Conservation (phyloP, 768 basidiomycete genomes). For the Boletus barrowsii region DNA sequence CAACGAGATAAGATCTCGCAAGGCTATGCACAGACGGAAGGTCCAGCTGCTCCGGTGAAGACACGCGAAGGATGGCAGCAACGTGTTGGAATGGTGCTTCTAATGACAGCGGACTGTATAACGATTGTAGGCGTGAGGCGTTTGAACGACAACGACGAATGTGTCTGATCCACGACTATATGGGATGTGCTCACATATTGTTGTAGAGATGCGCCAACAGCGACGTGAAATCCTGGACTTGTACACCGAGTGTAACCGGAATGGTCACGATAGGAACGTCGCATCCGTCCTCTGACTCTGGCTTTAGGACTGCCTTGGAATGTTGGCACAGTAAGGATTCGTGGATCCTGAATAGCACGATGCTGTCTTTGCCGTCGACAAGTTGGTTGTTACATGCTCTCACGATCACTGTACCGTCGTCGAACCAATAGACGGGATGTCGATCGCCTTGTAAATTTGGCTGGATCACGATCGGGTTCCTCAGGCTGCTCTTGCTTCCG, state of each 20-base stretch:
- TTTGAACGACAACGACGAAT: not conserved
- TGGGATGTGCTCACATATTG: conserved; percentile 50
- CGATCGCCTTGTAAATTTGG: conserved; percentile 5
- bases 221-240: conserved; percentile 47
- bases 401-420: conserved; percentile 60
- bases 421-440: conserved; percentile 61
- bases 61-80: conserved; percentile 54
- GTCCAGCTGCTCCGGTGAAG: conserved; percentile 54
- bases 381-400: conserved; percentile 32
- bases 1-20: conserved; percentile 41
- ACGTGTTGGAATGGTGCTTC: conserved; percentile 45
- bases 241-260: conserved; percentile 38
- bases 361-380: not conserved
- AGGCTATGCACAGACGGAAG: conserved; percentile 50
- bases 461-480: not conserved
- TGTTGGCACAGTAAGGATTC: conserved; percentile 49
- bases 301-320: conserved; percentile 31
- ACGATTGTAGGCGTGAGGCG: not conserved
- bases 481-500: not conserved
- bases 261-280: conserved; percentile 25
- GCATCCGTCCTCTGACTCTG: not conserved
- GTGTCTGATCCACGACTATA: not conserved
- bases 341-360: conserved; percentile 55
- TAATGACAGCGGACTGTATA: conserved; percentile 46
- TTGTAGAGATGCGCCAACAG: conserved; percentile 67